Evolutionary conservation across 345 rosid genomes (phyloP).

Genomic region (Eutrema yunnanense): DNA sequence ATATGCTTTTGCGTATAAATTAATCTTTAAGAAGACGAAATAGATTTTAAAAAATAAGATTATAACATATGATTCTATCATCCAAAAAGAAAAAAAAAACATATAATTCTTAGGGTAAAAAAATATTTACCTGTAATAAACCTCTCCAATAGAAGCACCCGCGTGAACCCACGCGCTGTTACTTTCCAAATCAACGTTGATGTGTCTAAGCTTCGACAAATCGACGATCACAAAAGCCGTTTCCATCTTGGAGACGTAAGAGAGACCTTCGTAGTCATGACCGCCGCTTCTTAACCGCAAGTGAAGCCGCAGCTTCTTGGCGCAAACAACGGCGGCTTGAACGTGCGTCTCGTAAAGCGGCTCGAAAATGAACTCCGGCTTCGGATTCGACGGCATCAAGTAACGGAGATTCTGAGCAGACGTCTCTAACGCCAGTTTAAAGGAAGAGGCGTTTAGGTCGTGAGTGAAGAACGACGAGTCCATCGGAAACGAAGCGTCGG

Average conservation of each 20-base stretch:
- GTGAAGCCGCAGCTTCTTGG: slow-evolving; percentile 41
- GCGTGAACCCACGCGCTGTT: slow-evolving; percentile 68
- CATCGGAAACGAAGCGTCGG: slow-evolving; percentile 34
- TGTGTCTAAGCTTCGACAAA: slow-evolving; percentile 46
- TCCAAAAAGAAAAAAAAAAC: background rate
- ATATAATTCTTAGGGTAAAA: background rate
- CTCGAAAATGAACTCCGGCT: slow-evolving; percentile 58
- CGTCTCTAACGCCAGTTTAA: slow-evolving; percentile 33
- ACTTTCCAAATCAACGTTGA: slow-evolving; percentile 40
- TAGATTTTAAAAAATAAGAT: background rate
- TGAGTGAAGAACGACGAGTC: slow-evolving; percentile 31
- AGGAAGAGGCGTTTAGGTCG: slow-evolving; percentile 39
- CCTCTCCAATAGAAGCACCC: slow-evolving; percentile 69
- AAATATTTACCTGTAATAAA: slow-evolving; percentile 26
- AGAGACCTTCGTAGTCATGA: slow-evolving; percentile 67
- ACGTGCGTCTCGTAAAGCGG: slow-evolving; percentile 54
- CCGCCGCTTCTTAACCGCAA: slow-evolving; percentile 66
- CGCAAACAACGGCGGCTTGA: slow-evolving; percentile 63
- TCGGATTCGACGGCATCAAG: slow-evolving; percentile 41
- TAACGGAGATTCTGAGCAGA: slow-evolving; percentile 54
- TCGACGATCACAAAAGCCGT: slow-evolving; percentile 55
- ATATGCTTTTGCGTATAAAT: no score
- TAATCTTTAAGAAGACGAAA: background rate
- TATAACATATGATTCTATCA: background rate
- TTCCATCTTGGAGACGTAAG: slow-evolving; percentile 51